A percentile compares a stretch with the other conserved stretches of the same genome.
Evolutionary conservation across 306 rosid species (phyloP).

Genomic region (Dryas drummondii): DNA sequence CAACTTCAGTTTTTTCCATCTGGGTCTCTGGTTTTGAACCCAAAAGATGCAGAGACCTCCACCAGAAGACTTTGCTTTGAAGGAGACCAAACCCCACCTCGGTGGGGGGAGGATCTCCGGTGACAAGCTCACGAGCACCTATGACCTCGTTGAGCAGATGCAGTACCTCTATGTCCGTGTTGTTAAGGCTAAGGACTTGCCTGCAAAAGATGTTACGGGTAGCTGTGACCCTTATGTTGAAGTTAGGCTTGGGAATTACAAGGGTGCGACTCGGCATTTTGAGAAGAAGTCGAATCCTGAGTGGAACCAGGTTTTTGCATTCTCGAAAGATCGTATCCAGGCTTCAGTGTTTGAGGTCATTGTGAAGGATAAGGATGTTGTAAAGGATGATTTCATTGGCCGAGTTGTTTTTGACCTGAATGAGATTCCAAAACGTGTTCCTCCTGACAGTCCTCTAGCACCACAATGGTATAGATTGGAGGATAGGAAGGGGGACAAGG

Average conservation of each 20-base stretch:
- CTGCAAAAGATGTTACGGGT: constrained; percentile 80
- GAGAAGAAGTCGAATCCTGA: constrained; percentile 94
- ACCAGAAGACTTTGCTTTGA: constrained; percentile 81
- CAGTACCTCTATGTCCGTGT: constrained; percentile 96
- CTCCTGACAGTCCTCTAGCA: constrained; percentile 91
- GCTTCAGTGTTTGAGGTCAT: constrained; percentile 77
- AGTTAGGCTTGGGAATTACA: constrained; percentile 90
- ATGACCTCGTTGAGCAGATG: constrained; percentile 99
- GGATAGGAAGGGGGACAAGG: constrained; percentile 65
- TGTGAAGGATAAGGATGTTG: constrained; percentile 85
- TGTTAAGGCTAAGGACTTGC: constrained; percentile 85
- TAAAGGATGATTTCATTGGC: constrained; percentile 91
- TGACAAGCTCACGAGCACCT: constrained; percentile 85
- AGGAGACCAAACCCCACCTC: constrained; percentile 95
- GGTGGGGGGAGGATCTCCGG: constrained; percentile 94
- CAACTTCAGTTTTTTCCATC: constrained; percentile 28
- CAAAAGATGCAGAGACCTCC: constrained; percentile 90
- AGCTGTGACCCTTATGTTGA: constrained; percentile 94
- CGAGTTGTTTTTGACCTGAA: constrained; percentile 70
- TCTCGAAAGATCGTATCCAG: constrained; percentile 86
- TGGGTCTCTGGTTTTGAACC: constrained; percentile 28
- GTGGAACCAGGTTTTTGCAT: constrained; percentile 95
- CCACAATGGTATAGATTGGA: constrained; percentile 96
- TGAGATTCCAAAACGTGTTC: constrained; percentile 91
- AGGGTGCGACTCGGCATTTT: constrained; percentile 86